Conservation (phyloP, 1,139 yeast genomes). For the Candida sp. region DNA sequence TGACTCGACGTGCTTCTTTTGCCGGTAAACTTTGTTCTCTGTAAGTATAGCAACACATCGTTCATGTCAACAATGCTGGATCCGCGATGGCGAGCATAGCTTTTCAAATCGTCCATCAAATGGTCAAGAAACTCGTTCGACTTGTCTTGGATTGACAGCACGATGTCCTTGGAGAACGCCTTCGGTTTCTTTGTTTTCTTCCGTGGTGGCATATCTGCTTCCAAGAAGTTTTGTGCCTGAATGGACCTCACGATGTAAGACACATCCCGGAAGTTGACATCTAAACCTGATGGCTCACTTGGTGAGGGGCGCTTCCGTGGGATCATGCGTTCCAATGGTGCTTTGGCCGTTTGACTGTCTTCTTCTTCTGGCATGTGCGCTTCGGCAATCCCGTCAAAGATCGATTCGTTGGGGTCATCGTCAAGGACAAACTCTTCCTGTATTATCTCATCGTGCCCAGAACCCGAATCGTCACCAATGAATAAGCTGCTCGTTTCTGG, state of each 20-base stretch:
- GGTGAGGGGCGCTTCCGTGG: background rate
- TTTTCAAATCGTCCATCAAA: slow-evolving; percentile 36
- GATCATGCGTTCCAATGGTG: background rate
- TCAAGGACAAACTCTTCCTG: slow-evolving; percentile 15
- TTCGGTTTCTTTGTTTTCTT: slow-evolving; percentile 4
- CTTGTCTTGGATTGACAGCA: slow-evolving; percentile 19
- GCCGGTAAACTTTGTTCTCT: slow-evolving; percentile 33
- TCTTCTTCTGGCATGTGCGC: background rate
- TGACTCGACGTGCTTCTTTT: slow-evolving; percentile 13
- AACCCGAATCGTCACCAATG: background rate
- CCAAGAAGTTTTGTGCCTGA: slow-evolving; percentile 4
- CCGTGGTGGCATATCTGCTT: background rate
- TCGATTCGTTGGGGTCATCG: slow-evolving; percentile 6
- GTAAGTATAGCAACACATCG: slow-evolving; percentile 40
- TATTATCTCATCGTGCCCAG: slow-evolving; percentile 7
- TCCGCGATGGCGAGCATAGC: slow-evolving; percentile 37
- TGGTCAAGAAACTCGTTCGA: slow-evolving; percentile 36
- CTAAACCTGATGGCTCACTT: background rate
- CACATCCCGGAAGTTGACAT: slow-evolving; percentile 6
- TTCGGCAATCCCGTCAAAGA: slow-evolving; percentile 5
- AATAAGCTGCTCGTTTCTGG: background rate
- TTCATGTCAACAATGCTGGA: slow-evolving; percentile 30
- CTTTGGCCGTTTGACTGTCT: background rate
- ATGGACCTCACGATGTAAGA: slow-evolving; percentile 7
- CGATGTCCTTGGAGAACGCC: slow-evolving; percentile 1